Percentiles rank a stretch among this genome's conserved stretches.
Conservation (phyloP, 2,329 filamentous ascomycete genomes). For the Dissoconium aciculare region DNA sequence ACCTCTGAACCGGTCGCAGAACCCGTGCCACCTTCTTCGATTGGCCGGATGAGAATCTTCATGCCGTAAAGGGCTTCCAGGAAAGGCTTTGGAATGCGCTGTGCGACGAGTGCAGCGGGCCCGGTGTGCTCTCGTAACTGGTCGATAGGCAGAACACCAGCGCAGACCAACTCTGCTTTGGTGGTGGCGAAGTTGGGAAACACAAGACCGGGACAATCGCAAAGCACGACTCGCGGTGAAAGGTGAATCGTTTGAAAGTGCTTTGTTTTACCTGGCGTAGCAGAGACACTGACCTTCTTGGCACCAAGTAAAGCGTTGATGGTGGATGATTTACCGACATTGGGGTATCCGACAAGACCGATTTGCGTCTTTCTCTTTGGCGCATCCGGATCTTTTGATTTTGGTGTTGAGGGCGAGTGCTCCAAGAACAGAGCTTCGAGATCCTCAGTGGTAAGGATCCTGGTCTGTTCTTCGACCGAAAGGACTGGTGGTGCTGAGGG, state of each 20-base stretch:
- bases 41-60: conserved; percentile 61
- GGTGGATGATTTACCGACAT: conserved; percentile 97
- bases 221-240: conserved; percentile 75
- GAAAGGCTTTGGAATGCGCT: conserved; percentile 74
- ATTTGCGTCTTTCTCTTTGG: conserved; percentile 61
- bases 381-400: conserved; percentile 31
- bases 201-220: conserved; percentile 95
- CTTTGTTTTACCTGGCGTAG: conserved; percentile 96
- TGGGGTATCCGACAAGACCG: conserved; percentile 91
- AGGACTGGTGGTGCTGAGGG: conserved; percentile 23
- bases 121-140: conserved; percentile 88
- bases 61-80: conserved; percentile 90
- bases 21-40: conserved; percentile 88
- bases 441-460: conserved; percentile 85
- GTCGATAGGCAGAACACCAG: conserved; percentile 88
- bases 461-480: conserved; percentile 34
- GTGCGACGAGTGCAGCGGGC: conserved; percentile 66
- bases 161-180: conserved; percentile 90
- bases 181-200: conserved; percentile 97
- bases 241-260: conserved; percentile 98
- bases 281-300: conserved; percentile 96
- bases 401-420: conserved; percentile 46
- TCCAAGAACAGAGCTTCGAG: conserved; percentile 75
- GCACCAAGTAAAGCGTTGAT: conserved; percentile 98
- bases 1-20: conserved; percentile 72